Percentiles rank a stretch among this genome's conserved stretches.
These are phyloP conservation scores for Boletus patriciae DNA, from an alignment of 768 basidiomycete species.

Conservation along the genomic window DNA sequence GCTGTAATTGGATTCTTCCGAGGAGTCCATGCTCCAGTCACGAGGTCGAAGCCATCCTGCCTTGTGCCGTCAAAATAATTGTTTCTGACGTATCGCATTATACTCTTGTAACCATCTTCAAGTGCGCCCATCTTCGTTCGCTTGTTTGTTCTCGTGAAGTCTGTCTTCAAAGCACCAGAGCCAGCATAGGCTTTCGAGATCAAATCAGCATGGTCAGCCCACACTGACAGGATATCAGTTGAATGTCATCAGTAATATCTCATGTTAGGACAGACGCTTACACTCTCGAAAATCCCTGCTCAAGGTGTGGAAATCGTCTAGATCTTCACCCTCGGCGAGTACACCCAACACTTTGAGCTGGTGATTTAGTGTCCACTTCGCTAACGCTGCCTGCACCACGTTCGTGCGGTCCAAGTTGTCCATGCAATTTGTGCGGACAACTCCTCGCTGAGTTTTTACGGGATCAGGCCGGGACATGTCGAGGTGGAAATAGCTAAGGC, in stretches of 20 bases:
- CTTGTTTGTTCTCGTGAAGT: constrained; percentile 92
- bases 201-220: constrained; percentile 94
- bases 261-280: constrained; percentile 40
- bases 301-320: constrained; percentile 82
- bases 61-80: constrained; percentile 95
- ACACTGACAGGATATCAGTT: constrained; percentile 56
- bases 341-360: constrained; percentile 78
- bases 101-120: constrained; percentile 84
- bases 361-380: constrained; percentile 76
- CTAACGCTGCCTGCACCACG: constrained; percentile 90
- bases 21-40: constrained; percentile 92
- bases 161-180: constrained; percentile 93
- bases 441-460: constrained; percentile 65
- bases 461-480: constrained; percentile 48
- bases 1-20: constrained; percentile 68
- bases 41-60: constrained; percentile 91
- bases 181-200: constrained; percentile 92
- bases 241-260: background rate
- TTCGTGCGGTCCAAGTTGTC: constrained; percentile 96
- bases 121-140: constrained; percentile 77
- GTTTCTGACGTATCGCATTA: constrained; percentile 88
- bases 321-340: constrained; percentile 61
- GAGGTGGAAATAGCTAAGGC: constrained; percentile 72
- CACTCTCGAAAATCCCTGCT: constrained; percentile 85
- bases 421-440: constrained; percentile 96